Base-by-base conservation (phyloP, 805 yeast genomes). In the Kazachstania kunashirensis region DNA sequence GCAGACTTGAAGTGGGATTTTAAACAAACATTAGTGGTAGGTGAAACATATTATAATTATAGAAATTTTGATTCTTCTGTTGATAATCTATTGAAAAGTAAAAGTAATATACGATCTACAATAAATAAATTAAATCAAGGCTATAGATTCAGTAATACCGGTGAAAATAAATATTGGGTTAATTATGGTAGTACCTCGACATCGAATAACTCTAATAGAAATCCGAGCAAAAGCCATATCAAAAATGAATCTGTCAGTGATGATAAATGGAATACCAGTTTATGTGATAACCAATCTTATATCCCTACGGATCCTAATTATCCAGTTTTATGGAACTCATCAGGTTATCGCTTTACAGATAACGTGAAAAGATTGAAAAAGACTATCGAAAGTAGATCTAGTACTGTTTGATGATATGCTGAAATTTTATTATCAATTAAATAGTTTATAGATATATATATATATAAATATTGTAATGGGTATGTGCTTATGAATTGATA, bases 101-200 rank as follows among this genome's bases (percentile, higher is more conserved):
- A 78, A 45, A 84, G 86, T 1, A 69, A 70, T n/a, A 70, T 83
- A 1, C 63, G 65, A 13, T 73, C 81, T 4, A 65, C 79, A 43
- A 68, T 71, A 67, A 78, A 78, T 32, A 69, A 94, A 42, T 71
- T 89, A 36, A 76, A 78, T 42, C 81, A 84, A 41, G 99, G 99
- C 0, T 57, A 88, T 38, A 61, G 99, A 30, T 85, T 84, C 55
- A 74, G 77, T 20, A 71, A 77, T 34, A 81, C 83, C 29, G 96
- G 96, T 0, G 70, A 73, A 32, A 75, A 74, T 10, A 84, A 81
- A 46, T 86, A 86, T 57, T 92, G 97, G 97, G 62, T 88, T 3
- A 44, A 45, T 29, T 49, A 50, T 29, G 57, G 55, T 9, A 44
- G 48, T n/a, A 44, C 38, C 11, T n/a, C 36, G 9, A 6, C 7